phyloP scores from a whole-genome alignment of 2,329 filamentous ascomycete genomes.

The Daldinia sp. region DNA sequence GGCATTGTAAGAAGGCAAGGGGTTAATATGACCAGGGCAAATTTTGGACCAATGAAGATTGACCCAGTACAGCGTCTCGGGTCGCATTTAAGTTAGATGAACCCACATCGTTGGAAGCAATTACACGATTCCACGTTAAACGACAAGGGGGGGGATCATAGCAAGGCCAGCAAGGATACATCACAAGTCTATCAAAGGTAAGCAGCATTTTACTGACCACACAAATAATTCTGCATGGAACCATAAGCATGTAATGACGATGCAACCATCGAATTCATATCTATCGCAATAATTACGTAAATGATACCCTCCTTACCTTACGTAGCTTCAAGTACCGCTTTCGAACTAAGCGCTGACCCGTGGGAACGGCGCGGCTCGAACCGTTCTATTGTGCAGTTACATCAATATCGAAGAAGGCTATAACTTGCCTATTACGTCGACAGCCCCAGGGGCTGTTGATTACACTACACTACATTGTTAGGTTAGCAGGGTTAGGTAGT shows the following conservation, averaged over 20 bases:
- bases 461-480: no score
- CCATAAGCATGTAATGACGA: not conserved
- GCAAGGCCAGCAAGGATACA: not conserved
- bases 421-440: not conserved
- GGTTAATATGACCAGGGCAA: slow-evolving; percentile 12
- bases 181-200: not conserved
- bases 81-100: slow-evolving; percentile 28
- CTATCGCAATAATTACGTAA: slow-evolving; percentile 1
- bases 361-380: slow-evolving; percentile 25
- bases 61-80: slow-evolving; percentile 42
- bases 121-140: slow-evolving; percentile 9
- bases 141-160: slow-evolving; percentile 3
- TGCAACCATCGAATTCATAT: not conserved
- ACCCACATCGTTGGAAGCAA: slow-evolving; percentile 28
- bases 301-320: not conserved
- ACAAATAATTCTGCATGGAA: not conserved
- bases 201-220: not conserved
- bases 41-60: slow-evolving; percentile 27
- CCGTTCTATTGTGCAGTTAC: slow-evolving; percentile 11
- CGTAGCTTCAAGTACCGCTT: not conserved
- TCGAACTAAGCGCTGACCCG: not conserved
- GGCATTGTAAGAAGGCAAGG: not conserved
- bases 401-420: not conserved
- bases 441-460: not conserved
- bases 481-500: no score